Evolutionary conservation across 2,329 filamentous ascomycete genomes (phyloP), one percentile per base, ranked within the genome.

Genomic region (Neofusicoccum kwambonambiense): DNA sequence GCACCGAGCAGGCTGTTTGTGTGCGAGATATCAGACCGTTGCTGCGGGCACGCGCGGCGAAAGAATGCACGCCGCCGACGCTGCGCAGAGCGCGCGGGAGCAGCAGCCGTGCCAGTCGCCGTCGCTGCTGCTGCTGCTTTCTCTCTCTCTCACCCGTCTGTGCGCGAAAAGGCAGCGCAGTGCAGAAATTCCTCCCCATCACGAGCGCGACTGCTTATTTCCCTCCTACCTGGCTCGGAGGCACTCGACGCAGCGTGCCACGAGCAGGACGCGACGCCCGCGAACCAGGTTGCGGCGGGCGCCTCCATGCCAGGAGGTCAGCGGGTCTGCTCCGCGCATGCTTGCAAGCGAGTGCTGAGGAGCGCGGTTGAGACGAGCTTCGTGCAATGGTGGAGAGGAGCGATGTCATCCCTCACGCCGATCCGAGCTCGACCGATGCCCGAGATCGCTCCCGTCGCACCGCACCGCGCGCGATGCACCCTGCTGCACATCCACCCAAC

Each of bases 371-470:
- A 45, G 42, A 37, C 50, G 34, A 17, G 34, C 13, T 13, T 51
- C 9, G 34, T 39, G 34, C 27, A 31, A 31, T 54, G 27, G 42
- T 34, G 41, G 22, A 17, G 52, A 19, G 19, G 34, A 22, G 13
- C 35, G 56, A 31, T 42, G 56, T 47, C 56, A 60, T 60, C 31
- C 39, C 56, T n/a, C 56, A 35, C 56, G 56, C 31, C 54, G 56
- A 60, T 60, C 56, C 56, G 56, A 60, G 41, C 56, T 37, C 47
- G 56, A 45, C 54, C 54, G 22, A 22, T 22, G 22, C 22, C 22
- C 22, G 37, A 58, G 54, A 58, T 58, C 54, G 54, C 54, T 58
- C 54, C 54, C 39, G 54, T 58, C 54, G 54, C 54, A 58, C 52
- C 19, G 27, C 27, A 7, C 27, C 6, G 27, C 27, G 35, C 52